phyloP scores from a whole-genome alignment of 257 asterid genomes.

The Verbascum thapsus region DNA sequence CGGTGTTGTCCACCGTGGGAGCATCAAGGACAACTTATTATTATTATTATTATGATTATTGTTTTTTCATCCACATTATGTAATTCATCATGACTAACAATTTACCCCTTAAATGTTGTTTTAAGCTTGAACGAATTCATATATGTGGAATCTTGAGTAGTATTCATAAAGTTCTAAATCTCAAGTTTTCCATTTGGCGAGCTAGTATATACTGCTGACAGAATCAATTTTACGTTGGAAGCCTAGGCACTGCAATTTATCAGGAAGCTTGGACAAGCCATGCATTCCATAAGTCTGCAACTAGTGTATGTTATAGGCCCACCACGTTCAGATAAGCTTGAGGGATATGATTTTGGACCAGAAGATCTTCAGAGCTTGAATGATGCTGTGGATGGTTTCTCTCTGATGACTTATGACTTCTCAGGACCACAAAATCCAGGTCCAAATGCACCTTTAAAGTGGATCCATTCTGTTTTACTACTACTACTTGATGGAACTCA shows the following conservation, averaged over 20 bases:
- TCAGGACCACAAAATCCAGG: conserved; percentile 96
- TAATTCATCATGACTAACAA: too few relatives aligned
- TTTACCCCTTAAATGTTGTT: not conserved
- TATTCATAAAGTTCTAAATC: not conserved
- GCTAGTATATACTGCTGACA: conserved; percentile 32
- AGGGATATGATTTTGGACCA: conserved; percentile 81
- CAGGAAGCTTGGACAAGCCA: conserved; percentile 81
- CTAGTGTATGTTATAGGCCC: conserved; percentile 89
- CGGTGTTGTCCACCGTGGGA: too few relatives aligned
- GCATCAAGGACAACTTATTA: too few relatives aligned
- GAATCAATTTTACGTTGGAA: conserved; percentile 30
- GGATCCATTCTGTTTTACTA: conserved; percentile 70
- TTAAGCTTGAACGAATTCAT: conserved; percentile 3
- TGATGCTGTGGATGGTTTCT: conserved; percentile 78
- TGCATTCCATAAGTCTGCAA: conserved; percentile 65
- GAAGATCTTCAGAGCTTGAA: conserved; percentile 67
- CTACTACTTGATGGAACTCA: conserved; percentile 52
- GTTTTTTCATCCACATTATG: too few relatives aligned
- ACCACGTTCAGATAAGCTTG: conserved; percentile 64
- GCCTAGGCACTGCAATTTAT: conserved; percentile 75
- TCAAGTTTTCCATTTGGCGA: not conserved
- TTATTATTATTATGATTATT: too few relatives aligned
- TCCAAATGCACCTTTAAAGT: conserved; percentile 92
- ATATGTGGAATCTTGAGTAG: conserved; percentile 19
- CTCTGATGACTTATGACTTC: conserved; percentile 96